Evolutionary conservation across 768 basidiomycete species (phyloP).

Genomic region (Dictyophora rubrovolvata): DNA sequence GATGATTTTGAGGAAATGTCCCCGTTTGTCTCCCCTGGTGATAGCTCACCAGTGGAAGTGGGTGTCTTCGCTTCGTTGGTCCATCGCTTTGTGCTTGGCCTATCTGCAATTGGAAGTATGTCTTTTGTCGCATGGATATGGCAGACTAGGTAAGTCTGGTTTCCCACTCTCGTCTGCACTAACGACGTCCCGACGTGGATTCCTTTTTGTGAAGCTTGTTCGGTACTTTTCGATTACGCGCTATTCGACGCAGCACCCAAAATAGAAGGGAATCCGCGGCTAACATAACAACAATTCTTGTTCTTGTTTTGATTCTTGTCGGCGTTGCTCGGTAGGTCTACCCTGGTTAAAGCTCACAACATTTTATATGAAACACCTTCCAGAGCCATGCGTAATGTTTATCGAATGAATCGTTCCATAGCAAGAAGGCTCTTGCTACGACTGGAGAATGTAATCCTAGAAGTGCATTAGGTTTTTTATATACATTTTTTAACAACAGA

Average conservation of each 20-base stretch:
- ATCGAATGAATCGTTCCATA: conserved; percentile 46
- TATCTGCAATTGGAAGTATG: conserved; percentile 69
- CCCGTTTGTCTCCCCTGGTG: conserved; percentile 5
- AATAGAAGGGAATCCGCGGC: conserved; percentile 42
- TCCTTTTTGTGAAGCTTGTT: conserved; percentile 43
- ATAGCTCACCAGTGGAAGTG: conserved; percentile 14
- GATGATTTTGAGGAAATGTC: conserved; percentile 29
- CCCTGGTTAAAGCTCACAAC: background rate
- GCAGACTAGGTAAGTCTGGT: conserved; percentile 3
- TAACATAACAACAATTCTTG: conserved; percentile 57
- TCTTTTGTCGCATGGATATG: conserved; percentile 65
- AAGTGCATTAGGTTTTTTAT: conserved; percentile 41
- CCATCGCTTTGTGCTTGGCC: conserved; percentile 64
- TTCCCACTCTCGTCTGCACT: background rate
- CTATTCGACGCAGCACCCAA: conserved; percentile 49
- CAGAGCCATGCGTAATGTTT: conserved; percentile 66
- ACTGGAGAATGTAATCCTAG: conserved; percentile 73
- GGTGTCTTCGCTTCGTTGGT: conserved; percentile 47
- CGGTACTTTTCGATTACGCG: conserved; percentile 60
- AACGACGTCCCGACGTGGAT: background rate
- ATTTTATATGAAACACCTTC: conserved; percentile 9
- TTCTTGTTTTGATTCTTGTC: conserved; percentile 47
- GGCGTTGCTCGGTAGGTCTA: conserved; percentile 50
- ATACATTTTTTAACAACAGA: conserved; percentile 10
- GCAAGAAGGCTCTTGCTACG: conserved; percentile 53